Evolutionary conservation across 2,329 filamentous ascomycete species (phyloP), one percentile per base, ranked within the genome.

Genomic region (Colletotrichum musicola): DNA sequence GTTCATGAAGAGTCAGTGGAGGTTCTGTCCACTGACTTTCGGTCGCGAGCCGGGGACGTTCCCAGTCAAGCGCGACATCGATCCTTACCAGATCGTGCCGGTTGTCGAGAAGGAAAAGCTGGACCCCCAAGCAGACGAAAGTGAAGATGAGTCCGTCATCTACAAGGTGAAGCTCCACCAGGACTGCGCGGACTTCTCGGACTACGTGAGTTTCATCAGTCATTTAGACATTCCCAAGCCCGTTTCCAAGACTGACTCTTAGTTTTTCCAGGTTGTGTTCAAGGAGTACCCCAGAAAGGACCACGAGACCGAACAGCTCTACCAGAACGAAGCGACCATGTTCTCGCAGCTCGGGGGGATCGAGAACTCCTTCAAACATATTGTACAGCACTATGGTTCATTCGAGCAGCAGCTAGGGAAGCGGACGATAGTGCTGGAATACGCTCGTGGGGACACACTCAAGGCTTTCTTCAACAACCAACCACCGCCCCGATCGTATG

Each of bases 1-100:
- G 1, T 63, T 63, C 20, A n/a, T 38, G 5, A 56, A 63, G 13
- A 4, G 6, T 6, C 60, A 63, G 42, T 63, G 60, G 60, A 56
- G 2, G 1, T 63, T 63, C 5, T 63, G 18, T 4, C 60, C 60
- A 2, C 1, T 63, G 25, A 4, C 2, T 0, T 40, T 63, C 13
- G n/a, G 35, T 0, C 2, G 14, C 7, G 53, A 18, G 0, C 1
- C 10, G 1, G 16, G 49, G 4, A 25, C 40, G 1, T 56, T 27
- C 6, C 51, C n/a, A 14, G 38, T 5, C 4, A 63, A 49, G 1
- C 6, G 27, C 18, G 30, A 56, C 6, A n/a, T 63, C 1, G 22
- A 42, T 1, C 60, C 50, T 1, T 1, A 9, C 1, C 25, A 47
- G 9, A 56, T 63, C 10, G 3, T 62, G 0, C 60, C 60, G 9